These are phyloP conservation scores for Saccharomycopsis sp. DNA, from an alignment of 805 yeast species.

Conservation along the genomic window DNA sequence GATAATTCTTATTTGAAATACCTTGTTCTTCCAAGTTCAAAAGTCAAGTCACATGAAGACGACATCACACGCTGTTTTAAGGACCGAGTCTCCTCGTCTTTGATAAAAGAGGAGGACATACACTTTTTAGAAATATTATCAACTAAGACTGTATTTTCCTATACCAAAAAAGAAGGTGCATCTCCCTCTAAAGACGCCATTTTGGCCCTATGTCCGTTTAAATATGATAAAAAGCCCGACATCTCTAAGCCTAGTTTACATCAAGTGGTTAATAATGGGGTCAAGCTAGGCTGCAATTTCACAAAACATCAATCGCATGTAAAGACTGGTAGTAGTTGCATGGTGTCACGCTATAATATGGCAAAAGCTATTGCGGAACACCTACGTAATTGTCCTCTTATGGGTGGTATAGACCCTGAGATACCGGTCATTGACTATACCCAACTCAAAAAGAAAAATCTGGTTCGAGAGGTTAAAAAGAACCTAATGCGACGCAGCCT, in stretches of 20 bases:
- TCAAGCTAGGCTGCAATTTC: slow-evolving; percentile 17
- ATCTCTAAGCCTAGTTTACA: neutral
- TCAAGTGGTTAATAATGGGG: slow-evolving; percentile 19
- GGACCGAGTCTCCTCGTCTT: neutral
- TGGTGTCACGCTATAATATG: neutral
- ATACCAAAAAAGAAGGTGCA: neutral
- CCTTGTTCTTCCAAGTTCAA: slow-evolving; percentile 40
- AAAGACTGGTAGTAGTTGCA: slow-evolving; percentile 2
- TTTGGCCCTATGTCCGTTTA: slow-evolving; percentile 3
- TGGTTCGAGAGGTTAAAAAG: slow-evolving; percentile 3
- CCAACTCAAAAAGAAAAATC: neutral
- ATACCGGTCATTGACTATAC: neutral
- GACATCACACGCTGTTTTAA: slow-evolving; percentile 12
- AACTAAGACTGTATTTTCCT: slow-evolving; percentile 4
- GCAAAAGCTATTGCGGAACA: neutral
- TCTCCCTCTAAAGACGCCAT: slow-evolving; percentile 14
- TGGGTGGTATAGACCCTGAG: too few relatives aligned
- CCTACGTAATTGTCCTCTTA: neutral
- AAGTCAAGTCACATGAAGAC: slow-evolving; percentile 20
- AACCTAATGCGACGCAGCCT: slow-evolving; percentile 1
- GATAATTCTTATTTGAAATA: slow-evolving; percentile 38
- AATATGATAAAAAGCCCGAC: neutral
- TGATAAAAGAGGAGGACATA: neutral
- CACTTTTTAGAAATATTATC: slow-evolving; percentile 6
- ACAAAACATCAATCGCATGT: slow-evolving; percentile 2